Evolutionary conservation across 257 asterid genomes (phyloP), one percentile per base, ranked within the genome.

Genomic region (Echium plantagineum): DNA sequence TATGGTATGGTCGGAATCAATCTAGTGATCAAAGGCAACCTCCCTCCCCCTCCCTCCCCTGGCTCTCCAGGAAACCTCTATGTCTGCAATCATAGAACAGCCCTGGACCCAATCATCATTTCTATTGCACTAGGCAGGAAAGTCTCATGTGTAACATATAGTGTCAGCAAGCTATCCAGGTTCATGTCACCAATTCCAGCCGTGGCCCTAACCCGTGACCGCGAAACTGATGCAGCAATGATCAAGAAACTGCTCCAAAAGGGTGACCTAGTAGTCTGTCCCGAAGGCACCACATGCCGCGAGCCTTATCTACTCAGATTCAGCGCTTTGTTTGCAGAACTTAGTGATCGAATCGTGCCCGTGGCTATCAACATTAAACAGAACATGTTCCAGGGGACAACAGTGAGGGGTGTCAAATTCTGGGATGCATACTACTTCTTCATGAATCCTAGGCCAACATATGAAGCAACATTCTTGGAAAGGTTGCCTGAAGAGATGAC

Each of bases 181-280:
- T 71, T 87, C 73, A 81, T 87, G 20, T 87, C 97, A 0, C 97
- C 97, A 21, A 90, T 90, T 78, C 97, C 97, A 5, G 96, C 97
- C 5, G 74, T 90, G 7, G 97, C 97, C 7, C 57, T 90, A 63
- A 83, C 94, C 1, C 95, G 97, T 6, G 96, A 90, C 20, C 95
- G 97, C 0, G 95, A 81, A 55, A 81, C 79, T 2, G 97, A 90
- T 58, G 95, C 96, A 4, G 90, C 90, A 3, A 83, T 66, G 78
- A 90, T 90, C 69, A 81, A 67, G 75, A 75, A 78, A 7, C 22
- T 87, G 19, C 86, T 90, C 5, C 78, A 85, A 57, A 90, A 87
- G 69, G 97, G 97, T 0, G 96, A 87, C 63, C 67, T 90, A 6
- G 97, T 90, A 48, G 95, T 90, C 0, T 90, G 97, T 80, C 97